Evolutionary conservation across 345 rosid species (phyloP).

Genomic region (Eucalyptus marginata): DNA sequence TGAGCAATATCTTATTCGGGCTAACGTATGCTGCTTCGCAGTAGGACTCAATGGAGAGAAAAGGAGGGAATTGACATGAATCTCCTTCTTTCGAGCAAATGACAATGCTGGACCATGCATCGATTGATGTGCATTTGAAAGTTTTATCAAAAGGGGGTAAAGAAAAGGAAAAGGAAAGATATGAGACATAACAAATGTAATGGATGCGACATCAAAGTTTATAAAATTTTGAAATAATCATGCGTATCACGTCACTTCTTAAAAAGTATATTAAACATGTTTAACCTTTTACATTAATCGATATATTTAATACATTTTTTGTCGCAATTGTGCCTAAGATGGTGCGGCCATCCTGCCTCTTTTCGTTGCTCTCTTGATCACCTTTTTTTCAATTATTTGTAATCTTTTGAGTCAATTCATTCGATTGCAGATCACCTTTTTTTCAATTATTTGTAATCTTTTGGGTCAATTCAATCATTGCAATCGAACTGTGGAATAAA

Average conservation of each 20-base stretch:
- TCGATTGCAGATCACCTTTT: neutral
- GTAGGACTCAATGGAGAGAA: neutral
- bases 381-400: neutral
- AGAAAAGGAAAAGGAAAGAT: neutral
- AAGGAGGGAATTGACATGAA: neutral
- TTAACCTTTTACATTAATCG: neutral
- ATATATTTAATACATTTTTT: neutral
- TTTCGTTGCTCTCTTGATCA: neutral
- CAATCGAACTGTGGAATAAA: neutral
- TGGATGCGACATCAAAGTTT: neutral
- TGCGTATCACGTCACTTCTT: neutral
- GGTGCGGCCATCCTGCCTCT: neutral
- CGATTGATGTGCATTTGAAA: neutral
- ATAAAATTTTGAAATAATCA: neutral
- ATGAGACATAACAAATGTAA: neutral
- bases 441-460: neutral
- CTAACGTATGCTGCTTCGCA: neutral
- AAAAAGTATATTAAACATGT: neutral
- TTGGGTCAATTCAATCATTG: neutral
- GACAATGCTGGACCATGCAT: neutral
- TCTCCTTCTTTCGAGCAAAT: neutral
- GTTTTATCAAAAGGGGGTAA: neutral
- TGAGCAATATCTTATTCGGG: neutral
- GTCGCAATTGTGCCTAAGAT: neutral
- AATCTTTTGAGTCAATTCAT: too few species aligned